phyloP scores from a whole-genome alignment of 2,329 filamentous ascomycete species.

The Apiospora pterosperma region DNA sequence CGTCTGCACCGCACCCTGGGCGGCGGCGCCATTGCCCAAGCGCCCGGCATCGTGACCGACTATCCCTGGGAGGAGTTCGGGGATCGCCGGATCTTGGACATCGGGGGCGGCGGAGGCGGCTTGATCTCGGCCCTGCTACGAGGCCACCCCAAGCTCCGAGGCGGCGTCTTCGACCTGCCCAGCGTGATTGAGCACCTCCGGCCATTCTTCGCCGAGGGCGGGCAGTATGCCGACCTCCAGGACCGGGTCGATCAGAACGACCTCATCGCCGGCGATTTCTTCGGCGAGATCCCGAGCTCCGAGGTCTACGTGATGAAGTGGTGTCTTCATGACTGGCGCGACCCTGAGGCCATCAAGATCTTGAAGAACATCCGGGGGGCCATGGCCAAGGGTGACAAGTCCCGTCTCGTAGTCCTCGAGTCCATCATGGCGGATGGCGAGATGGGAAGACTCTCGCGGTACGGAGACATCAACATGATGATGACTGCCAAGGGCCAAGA shows the following conservation, averaged over 20 bases:
- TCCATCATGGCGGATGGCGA: slow-evolving; percentile 29
- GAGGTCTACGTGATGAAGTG: slow-evolving; percentile 34
- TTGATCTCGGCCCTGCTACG: slow-evolving; percentile 33
- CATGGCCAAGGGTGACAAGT: slow-evolving; percentile 20
- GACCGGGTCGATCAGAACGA: slow-evolving; percentile 20
- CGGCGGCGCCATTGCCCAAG: slow-evolving; percentile 31
- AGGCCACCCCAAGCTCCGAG: slow-evolving; percentile 23
- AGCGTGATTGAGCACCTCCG: slow-evolving; percentile 29
- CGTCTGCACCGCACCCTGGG: slow-evolving; percentile 34
- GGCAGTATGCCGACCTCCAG: slow-evolving; percentile 28
- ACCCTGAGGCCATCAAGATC: slow-evolving; percentile 27
- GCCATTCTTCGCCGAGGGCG: slow-evolving; percentile 24
- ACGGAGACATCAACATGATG: slow-evolving; percentile 41
- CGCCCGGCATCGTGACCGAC: slow-evolving; percentile 35
- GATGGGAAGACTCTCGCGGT: slow-evolving; percentile 27
- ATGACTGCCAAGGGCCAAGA: slow-evolving; percentile 29
- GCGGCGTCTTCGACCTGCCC: slow-evolving; percentile 31
- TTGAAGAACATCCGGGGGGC: slow-evolving; percentile 23
- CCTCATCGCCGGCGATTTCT: slow-evolving; percentile 36
- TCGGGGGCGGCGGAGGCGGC: slow-evolving; percentile 36
- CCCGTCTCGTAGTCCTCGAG: slow-evolving; percentile 35
- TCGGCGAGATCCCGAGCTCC: slow-evolving; percentile 26
- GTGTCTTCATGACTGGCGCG: slow-evolving; percentile 39
- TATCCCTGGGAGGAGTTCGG: slow-evolving; percentile 39
- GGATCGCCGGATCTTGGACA: slow-evolving; percentile 29